Evolutionary conservation across 352 stramenopile species (phyloP).

Genomic region (Thalassiosira oceanica): DNA sequence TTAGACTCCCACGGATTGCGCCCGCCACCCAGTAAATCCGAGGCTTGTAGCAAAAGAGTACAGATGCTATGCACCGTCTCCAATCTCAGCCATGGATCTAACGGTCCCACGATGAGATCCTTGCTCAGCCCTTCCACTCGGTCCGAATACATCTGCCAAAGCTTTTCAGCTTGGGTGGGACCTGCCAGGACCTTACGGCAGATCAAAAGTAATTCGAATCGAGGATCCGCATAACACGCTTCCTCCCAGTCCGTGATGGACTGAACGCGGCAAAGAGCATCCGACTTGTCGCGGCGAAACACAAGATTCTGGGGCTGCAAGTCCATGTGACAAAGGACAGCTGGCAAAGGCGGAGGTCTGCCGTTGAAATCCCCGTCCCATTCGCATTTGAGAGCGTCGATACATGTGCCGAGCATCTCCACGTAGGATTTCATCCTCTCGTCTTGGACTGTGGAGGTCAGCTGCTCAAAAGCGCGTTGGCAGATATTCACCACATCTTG

Average conservation of each 20-base stretch:
- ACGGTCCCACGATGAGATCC: no score
- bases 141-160: constrained; percentile 62
- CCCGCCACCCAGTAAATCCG: constrained; percentile 53
- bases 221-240: constrained; percentile 64
- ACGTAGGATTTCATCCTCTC: constrained; percentile 17
- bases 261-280: not conserved
- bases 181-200: constrained; percentile 74
- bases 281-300: no score
- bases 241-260: constrained; percentile 80
- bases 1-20: constrained; percentile 74
- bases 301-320: constrained; percentile 78
- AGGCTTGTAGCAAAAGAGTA: constrained; percentile 60
- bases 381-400: constrained; percentile 22
- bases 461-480: constrained; percentile 10
- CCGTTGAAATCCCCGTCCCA: constrained; percentile 14
- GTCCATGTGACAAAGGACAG: constrained; percentile 74
- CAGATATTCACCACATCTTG: constrained; percentile 46
- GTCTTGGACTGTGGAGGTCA: constrained; percentile 23
- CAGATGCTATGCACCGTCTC: constrained; percentile 69
- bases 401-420: constrained; percentile 20
- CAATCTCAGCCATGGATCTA: constrained; percentile 77
- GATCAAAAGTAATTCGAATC: constrained; percentile 75
- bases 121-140: no score
- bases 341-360: constrained; percentile 21
- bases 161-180: constrained; percentile 48